These are phyloP conservation scores for Podospora pseudoanserina DNA, from an alignment of 495 filamentous ascomycete genomes.

Conservation along the genomic window DNA sequence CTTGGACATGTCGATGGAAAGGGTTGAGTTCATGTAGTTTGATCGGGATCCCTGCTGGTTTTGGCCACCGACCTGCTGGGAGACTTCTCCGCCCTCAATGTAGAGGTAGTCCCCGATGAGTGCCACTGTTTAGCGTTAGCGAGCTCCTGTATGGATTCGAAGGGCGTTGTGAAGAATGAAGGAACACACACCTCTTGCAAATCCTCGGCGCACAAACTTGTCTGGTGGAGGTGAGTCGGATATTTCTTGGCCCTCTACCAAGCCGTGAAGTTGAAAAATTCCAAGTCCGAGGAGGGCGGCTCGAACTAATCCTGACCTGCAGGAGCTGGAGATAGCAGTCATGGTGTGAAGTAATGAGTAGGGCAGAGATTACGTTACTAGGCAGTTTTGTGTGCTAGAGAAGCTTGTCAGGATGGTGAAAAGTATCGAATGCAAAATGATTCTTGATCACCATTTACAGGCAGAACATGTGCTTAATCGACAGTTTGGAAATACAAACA, in stretches of 20 bases:
- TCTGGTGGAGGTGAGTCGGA: background rate
- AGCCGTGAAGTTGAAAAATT: background rate
- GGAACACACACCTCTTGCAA: background rate
- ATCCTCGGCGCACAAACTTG: background rate
- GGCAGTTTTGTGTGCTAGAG: no score
- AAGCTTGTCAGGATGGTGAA: no score
- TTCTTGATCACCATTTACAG: no score
- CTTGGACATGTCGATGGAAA: slow-evolving; percentile 36
- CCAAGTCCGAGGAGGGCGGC: background rate
- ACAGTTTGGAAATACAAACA: no score
- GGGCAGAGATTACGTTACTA: no score
- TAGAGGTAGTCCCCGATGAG: slow-evolving; percentile 12
- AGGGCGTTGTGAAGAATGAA: background rate
- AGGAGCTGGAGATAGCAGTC: no score
- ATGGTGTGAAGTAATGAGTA: no score
- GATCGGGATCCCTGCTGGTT: background rate
- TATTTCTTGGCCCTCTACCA: background rate
- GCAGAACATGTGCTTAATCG: no score
- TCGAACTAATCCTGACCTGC: background rate
- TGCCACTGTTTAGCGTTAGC: slow-evolving; percentile 8
- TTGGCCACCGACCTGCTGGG: slow-evolving; percentile 6
- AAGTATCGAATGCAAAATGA: no score
- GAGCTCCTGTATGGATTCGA: background rate
- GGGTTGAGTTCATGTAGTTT: slow-evolving; percentile 26
- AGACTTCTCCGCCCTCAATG: slow-evolving; percentile 17